These are phyloP conservation scores for Taphrina populina DNA, from an alignment of 1,139 yeast genomes.

Conservation along the genomic window DNA sequence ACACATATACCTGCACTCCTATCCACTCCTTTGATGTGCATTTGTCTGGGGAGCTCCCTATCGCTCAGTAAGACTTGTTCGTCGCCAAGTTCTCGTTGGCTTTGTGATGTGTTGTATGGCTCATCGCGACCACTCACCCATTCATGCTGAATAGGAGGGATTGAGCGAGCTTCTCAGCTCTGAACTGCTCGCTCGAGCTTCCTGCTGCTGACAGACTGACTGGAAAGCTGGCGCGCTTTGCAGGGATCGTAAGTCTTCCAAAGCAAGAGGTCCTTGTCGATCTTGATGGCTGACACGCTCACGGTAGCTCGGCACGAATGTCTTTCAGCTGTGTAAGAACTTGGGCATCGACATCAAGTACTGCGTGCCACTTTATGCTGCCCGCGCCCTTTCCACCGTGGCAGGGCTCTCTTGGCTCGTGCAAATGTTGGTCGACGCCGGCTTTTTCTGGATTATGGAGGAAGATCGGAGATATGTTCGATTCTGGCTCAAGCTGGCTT, in stretches of 20 bases:
- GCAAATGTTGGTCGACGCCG: slow-evolving; percentile 6
- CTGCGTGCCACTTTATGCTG: slow-evolving; percentile 23
- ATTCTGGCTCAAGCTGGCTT: slow-evolving; percentile 40
- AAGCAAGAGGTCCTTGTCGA: neutral
- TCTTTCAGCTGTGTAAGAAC: slow-evolving; percentile 29
- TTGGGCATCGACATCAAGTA: slow-evolving; percentile 30
- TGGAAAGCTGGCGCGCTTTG: slow-evolving; percentile 19
- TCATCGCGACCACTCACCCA: too few relatives aligned
- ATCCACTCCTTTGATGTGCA: too few relatives aligned
- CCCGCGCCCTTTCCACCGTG: slow-evolving; percentile 20
- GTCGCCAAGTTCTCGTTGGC: too few relatives aligned
- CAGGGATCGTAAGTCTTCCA: slow-evolving; percentile 3
- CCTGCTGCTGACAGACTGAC: too few relatives aligned
- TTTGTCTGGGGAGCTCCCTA: too few relatives aligned
- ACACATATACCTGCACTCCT: too few relatives aligned
- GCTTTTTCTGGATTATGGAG: neutral
- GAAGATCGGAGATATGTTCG: neutral
- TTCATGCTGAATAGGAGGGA: too few relatives aligned
- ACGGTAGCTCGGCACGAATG: slow-evolving; percentile 21
- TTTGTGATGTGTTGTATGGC: too few relatives aligned
- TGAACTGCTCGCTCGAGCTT: too few relatives aligned
- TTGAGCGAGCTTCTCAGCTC: too few relatives aligned
- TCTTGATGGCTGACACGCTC: neutral
- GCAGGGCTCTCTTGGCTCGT: slow-evolving; percentile 19
- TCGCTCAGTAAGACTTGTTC: too few relatives aligned